Conservation (phyloP, 768 basidiomycete species). For the Hortiboletus flavorubellus region DNA sequence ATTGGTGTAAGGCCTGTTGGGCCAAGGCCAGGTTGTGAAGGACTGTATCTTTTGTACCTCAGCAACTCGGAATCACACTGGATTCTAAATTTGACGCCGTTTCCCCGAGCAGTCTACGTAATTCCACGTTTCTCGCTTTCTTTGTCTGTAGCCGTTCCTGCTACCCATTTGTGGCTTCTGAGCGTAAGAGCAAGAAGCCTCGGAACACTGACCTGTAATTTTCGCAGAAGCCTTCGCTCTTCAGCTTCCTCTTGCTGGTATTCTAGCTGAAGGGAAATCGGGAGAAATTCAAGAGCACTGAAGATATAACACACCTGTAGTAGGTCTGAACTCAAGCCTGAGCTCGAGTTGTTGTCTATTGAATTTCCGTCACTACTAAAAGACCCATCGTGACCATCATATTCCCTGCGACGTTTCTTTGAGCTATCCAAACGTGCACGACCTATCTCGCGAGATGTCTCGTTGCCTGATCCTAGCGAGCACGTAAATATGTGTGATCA, state of each 20-base stretch:
- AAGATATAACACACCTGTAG: constrained; percentile 1
- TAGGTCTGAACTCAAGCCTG: background rate
- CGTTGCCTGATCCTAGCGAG: background rate
- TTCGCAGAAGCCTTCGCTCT: constrained; percentile 11
- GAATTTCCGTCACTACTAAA: background rate
- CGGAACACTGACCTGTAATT: constrained; percentile 5
- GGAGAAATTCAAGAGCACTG: background rate
- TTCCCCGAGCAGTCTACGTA: constrained; percentile 16
- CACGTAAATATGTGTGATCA: background rate
- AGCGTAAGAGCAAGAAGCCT: background rate
- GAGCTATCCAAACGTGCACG: background rate
- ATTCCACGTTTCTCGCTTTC: constrained; percentile 3
- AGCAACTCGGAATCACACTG: background rate
- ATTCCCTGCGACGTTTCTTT: background rate
- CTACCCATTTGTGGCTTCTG: background rate
- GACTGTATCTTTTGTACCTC: background rate
- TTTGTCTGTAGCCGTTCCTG: constrained; percentile 10
- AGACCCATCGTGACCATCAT: background rate
- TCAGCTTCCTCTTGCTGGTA: constrained; percentile 12
- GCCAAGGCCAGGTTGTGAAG: constrained; percentile 14
- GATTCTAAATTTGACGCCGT: background rate
- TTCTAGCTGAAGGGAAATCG: constrained; percentile 1
- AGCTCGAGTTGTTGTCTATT: too few relatives aligned
- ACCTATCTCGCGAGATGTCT: background rate
- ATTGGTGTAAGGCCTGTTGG: constrained; percentile 1